Conservation (phyloP, 352 stramenopile genomes). For the Globisporangium radiosum region DNA sequence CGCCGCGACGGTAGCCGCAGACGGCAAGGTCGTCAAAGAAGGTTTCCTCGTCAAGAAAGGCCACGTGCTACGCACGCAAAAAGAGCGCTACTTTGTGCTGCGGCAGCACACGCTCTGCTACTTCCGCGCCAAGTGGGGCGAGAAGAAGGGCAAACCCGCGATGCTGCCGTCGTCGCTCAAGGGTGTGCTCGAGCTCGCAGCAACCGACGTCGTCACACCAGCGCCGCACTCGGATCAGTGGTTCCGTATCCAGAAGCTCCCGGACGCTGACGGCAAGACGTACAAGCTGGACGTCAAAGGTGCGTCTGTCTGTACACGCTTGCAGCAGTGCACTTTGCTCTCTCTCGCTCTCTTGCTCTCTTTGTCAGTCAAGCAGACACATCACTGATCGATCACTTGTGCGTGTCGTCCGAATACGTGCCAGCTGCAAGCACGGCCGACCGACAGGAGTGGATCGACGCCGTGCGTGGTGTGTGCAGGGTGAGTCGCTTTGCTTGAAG, state of each 20-base stretch:
- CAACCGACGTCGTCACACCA: conserved; percentile 42
- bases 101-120: conserved; percentile 36
- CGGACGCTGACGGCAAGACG: conserved; percentile 35
- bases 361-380: not conserved
- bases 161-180: conserved; percentile 26
- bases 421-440: conserved; percentile 37
- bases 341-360: too few relatives aligned
- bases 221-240: conserved; percentile 43
- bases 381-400: not conserved
- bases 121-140: conserved; percentile 23
- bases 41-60: conserved; percentile 49
- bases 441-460: conserved; percentile 58
- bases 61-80: conserved; percentile 47
- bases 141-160: conserved; percentile 16
- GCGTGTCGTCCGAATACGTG: not conserved
- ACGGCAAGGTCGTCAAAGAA: conserved; percentile 20
- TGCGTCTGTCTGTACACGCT: conserved; percentile 7
- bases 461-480: conserved; percentile 36
- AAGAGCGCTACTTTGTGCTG: conserved; percentile 46
- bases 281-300: conserved; percentile 72
- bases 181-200: conserved; percentile 34
- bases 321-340: too few relatives aligned
- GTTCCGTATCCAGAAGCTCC: conserved; percentile 54
- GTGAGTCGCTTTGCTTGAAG: conserved; percentile 15
- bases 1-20: not conserved